phyloP scores from a whole-genome alignment of 2,329 filamentous ascomycete species.

The Botrytis fabae region DNA sequence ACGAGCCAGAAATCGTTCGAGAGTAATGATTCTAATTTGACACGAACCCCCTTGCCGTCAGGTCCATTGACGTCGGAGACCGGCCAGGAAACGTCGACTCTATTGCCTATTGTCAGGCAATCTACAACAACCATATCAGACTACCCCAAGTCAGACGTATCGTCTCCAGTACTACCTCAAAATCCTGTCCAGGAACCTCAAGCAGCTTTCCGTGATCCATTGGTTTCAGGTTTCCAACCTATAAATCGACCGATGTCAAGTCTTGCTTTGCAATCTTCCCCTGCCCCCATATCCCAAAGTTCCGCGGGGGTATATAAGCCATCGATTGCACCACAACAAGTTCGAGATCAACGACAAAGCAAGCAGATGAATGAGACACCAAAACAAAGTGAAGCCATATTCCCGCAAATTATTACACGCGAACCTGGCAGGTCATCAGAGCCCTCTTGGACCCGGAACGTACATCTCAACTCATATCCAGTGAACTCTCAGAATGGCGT shows the following conservation, averaged over 20 bases:
- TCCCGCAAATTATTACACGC: neutral
- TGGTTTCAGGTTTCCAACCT: neutral
- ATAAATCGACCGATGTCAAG: constrained; percentile 3
- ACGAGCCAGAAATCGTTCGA: neutral
- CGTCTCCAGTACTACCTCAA: neutral
- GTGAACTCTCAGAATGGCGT: constrained; percentile 5
- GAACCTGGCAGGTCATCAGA: neutral
- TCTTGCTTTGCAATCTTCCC: neutral
- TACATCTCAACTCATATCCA: neutral
- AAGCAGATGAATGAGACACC: neutral
- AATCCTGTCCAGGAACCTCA: neutral
- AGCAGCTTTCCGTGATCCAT: neutral
- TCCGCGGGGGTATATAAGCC: neutral
- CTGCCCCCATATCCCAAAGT: neutral
- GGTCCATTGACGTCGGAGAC: neutral
- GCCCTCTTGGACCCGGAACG: neutral
- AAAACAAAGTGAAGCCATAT: neutral
- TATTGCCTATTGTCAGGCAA: neutral
- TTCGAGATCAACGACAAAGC: neutral
- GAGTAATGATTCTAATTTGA: neutral
- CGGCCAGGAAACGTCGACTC: neutral
- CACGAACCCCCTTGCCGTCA: constrained; percentile 2
- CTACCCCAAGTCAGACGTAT: neutral
- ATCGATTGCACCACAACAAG: neutral
- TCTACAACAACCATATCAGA: neutral